phyloP scores from a whole-genome alignment of 2,329 filamentous ascomycete genomes.

The Paecilomyces formosus region DNA sequence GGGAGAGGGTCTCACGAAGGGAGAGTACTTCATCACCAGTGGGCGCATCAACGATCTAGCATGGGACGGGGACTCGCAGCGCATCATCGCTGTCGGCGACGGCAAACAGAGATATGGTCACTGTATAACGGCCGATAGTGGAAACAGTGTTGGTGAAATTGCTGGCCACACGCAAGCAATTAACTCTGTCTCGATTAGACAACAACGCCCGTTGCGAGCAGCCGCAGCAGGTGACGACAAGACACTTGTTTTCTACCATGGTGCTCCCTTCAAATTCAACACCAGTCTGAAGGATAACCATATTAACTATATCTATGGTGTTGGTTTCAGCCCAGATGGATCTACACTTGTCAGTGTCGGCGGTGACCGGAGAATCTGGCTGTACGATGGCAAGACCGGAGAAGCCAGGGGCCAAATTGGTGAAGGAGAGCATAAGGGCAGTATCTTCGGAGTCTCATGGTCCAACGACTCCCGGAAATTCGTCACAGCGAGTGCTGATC shows the following conservation, averaged over 20 bases:
- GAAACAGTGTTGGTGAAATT: conserved; percentile 92
- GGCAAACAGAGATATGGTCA: conserved; percentile 90
- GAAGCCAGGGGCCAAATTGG: conserved; percentile 66
- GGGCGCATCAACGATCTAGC: conserved; percentile 93
- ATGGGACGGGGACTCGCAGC: conserved; percentile 95
- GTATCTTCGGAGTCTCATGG: conserved; percentile 90
- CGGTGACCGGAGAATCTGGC: conserved; percentile 83
- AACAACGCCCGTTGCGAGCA: conserved; percentile 82
- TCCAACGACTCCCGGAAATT: conserved; percentile 76
- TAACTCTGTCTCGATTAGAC: conserved; percentile 83
- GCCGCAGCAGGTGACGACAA: conserved; percentile 88
- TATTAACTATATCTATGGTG: conserved; percentile 79
- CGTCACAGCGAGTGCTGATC: conserved; percentile 87
- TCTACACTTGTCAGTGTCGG: conserved; percentile 76
- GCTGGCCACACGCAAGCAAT: conserved; percentile 83
- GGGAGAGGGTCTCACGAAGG: conserved; percentile 80
- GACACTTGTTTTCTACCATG: conserved; percentile 84
- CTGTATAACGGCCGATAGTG: conserved; percentile 90
- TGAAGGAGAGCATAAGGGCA: conserved; percentile 75
- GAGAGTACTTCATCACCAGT: conserved; percentile 90
- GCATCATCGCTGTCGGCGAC: conserved; percentile 91
- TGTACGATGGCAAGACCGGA: conserved; percentile 95
- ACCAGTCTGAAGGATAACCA: conserved; percentile 72
- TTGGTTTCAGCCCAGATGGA: conserved; percentile 86
- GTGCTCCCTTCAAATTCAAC: conserved; percentile 93